A percentile compares a stretch with the other conserved stretches of the same genome.
Conservation (phyloP, 306 rosid genomes). For the Prunus padus region DNA sequence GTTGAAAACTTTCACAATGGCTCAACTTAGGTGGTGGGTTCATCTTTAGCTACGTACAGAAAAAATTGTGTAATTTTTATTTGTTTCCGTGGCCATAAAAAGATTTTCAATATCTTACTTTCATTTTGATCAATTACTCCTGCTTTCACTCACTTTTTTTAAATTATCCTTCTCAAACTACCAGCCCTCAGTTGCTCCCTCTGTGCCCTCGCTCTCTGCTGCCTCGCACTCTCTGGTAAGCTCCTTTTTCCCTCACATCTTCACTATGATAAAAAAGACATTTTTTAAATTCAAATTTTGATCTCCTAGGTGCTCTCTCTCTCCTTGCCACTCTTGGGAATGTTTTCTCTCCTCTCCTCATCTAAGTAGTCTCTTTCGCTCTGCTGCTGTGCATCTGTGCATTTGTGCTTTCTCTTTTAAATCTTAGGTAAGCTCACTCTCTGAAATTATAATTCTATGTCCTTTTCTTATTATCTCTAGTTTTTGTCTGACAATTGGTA, state of each 20-base stretch:
- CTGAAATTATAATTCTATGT: neutral
- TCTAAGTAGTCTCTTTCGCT: conserved; percentile 28
- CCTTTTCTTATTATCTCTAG: neutral
- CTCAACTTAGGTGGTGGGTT: too few species aligned
- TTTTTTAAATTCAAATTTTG: conserved; percentile 14
- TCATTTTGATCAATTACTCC: neutral
- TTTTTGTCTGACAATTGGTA: neutral
- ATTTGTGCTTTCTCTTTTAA: neutral
- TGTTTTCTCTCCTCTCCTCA: conserved; percentile 33
- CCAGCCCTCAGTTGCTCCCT: conserved; percentile 26
- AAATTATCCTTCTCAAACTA: neutral
- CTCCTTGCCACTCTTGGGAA: conserved; percentile 31
- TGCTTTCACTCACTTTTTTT: neutral
- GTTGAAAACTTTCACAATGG: neutral
- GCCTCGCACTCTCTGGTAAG: conserved; percentile 43
- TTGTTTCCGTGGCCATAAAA: neutral
- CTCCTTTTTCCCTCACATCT: conserved; percentile 11
- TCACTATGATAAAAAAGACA: conserved; percentile 4
- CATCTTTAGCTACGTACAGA: neutral
- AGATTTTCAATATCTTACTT: neutral
- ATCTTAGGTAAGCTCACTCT: neutral
- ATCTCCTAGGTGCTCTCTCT: conserved; percentile 40
- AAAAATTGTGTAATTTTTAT: neutral
- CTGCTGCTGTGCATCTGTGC: neutral
- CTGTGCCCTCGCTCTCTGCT: conserved; percentile 33